These are phyloP conservation scores for Sarocladium oryzae DNA, from an alignment of 2,329 filamentous ascomycete species.

Conservation along the genomic window DNA sequence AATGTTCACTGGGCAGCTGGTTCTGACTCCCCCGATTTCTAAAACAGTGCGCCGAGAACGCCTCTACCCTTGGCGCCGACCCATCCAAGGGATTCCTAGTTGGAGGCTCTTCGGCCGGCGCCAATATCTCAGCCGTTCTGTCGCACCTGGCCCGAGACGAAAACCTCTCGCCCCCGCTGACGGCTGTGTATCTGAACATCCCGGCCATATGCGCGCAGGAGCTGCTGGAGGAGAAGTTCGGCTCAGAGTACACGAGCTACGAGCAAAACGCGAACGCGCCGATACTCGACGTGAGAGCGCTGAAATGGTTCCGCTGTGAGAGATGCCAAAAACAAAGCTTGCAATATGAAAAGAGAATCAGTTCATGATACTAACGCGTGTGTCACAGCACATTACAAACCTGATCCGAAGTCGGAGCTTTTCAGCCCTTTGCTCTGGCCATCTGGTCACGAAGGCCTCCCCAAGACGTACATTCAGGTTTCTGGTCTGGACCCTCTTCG, in stretches of 20 bases:
- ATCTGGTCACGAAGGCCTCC: constrained; percentile 4
- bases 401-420: constrained; percentile 5
- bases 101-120: constrained; percentile 4
- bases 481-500: constrained; percentile 3
- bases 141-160: constrained; percentile 2
- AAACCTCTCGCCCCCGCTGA: not conserved
- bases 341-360: not conserved
- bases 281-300: not conserved
- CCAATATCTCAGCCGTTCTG: constrained; percentile 3
- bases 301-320: constrained; percentile 1
- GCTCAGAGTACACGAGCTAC: constrained; percentile 4
- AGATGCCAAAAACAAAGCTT: not conserved
- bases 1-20: no score
- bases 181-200: not conserved
- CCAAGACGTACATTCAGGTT: not conserved
- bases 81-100: constrained; percentile 1
- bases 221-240: not conserved
- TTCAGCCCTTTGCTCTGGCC: constrained; percentile 4
- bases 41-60: not conserved
- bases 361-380: not conserved
- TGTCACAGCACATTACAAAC: not conserved
- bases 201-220: not conserved
- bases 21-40: no score
- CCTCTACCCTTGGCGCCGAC: not conserved
- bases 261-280: constrained; percentile 3